Base-by-base conservation (phyloP, 225 moss, liverwort and hornwort genomes). In the Bryum argenteum region DNA sequence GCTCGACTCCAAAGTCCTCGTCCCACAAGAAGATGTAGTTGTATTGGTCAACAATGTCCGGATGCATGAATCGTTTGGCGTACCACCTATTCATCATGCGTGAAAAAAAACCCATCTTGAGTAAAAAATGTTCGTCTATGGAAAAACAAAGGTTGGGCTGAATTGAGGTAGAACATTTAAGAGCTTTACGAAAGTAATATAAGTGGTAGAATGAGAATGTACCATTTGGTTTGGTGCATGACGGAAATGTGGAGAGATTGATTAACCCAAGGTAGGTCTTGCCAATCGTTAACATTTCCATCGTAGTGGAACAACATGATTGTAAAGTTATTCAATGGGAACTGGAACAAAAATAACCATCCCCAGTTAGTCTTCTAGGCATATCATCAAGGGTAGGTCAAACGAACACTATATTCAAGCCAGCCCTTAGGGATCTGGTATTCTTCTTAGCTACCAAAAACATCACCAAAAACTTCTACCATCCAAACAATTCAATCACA, bases 1-100 rank as follows among this genome's bases (percentile, higher is more conserved):
- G 40, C 55, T 78, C 37, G 1, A 89, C 79, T 71, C 81, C 89
- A 2, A 89, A 53, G 64, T 89, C 89, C 58, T 89, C 89, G 1
- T 89, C 89, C 83, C 86, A 89, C 57, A 87, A 62, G 61, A 89
- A 89, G 44, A 89, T 89, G 71, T 82, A 84, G 38, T 87, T 84
- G 60, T 87, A 89, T 3, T 81, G 81, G 38, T 68, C 82, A 6
- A 89, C 77, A 64, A 89, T 58, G 54, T 81, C 81, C 0, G 89
- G 89, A 22, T 89, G 87, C 77, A 89, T 71, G 39, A 89, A 89
- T 19, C 87, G 81, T 62, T 89, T 89, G 3, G 87, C 87, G 8
- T 50, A 87, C 89, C 89, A 89, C 89, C 89, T 82, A 2, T 7
- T 22, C 44, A 53, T 54, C 45, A 19, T 37, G 26, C 7, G 6